These are phyloP conservation scores for Nigrograna mackinnonii DNA, from an alignment of 2,329 filamentous ascomycete genomes.

Conservation along the genomic window DNA sequence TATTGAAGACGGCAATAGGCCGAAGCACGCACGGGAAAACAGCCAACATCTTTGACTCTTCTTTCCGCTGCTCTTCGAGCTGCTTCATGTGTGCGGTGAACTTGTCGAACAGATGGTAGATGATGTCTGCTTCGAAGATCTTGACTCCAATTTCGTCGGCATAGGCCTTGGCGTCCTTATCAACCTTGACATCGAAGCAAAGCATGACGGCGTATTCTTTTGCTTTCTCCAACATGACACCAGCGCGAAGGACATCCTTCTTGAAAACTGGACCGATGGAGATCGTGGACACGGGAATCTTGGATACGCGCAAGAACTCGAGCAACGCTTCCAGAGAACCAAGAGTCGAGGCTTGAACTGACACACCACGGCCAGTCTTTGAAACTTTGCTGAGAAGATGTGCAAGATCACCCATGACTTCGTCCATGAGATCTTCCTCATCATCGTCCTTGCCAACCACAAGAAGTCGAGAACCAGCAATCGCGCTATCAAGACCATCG, in stretches of 20 bases:
- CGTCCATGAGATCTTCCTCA: constrained; percentile 93
- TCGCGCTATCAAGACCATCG: constrained; percentile 92
- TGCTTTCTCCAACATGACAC: constrained; percentile 93
- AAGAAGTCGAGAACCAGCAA: constrained; percentile 91
- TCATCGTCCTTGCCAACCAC: constrained; percentile 95
- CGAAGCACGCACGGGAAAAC: constrained; percentile 95
- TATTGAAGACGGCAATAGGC: constrained; percentile 96
- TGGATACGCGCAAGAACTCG: constrained; percentile 92
- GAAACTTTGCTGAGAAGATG: constrained; percentile 89
- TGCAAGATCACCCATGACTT: constrained; percentile 93
- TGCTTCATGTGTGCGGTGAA: constrained; percentile 95
- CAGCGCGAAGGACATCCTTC: constrained; percentile 92
- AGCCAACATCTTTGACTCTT: constrained; percentile 91
- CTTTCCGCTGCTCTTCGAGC: constrained; percentile 88
- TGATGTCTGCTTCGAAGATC: constrained; percentile 98
- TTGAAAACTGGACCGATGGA: constrained; percentile 98
- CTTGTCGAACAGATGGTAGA: constrained; percentile 96
- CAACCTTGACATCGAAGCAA: constrained; percentile 98
- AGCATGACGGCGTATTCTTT: constrained; percentile 99
- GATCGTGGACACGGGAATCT: constrained; percentile 97
- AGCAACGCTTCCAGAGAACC: constrained; percentile 94
- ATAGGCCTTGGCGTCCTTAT: constrained; percentile 90
- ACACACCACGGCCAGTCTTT: constrained; percentile 91
- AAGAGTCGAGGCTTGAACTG: constrained; percentile 94
- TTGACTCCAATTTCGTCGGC: constrained; percentile 95